Evolutionary conservation across 1,284 basidiomycete genomes (phyloP), one percentile per base, ranked within the genome.

Genomic region (Pseudozyma sp.): DNA sequence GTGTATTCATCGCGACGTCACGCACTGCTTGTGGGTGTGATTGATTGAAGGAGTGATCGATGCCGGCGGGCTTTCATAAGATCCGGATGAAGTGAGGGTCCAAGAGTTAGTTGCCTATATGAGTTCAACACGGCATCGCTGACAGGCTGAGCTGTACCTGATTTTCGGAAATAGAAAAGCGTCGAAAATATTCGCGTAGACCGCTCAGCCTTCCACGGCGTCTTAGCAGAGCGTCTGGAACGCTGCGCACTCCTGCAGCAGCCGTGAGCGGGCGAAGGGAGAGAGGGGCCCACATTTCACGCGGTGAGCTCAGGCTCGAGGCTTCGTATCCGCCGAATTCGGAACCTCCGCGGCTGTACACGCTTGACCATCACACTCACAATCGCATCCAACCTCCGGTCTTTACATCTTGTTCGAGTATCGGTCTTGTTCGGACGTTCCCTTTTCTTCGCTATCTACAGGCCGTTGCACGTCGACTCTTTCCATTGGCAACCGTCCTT

Each of bases 271-370:
- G 24, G 24, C 24, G 24, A 24, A 24, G 24, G 24, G 24, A 24
- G 24, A 24, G 24, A 24, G 24, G 24, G 24, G 24, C 24, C 24
- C 24, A 24, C 24, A 24, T 24, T 24, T 24, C 24, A 24, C 24
- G 24, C 24, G 24, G 24, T 24, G 24, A 24, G 24, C 24, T 24
- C 24, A 24, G 24, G 24, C 24, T 24, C 24, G 24, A 24, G 24
- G 24, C 24, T 24, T 24, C 17, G 43, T 19, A 44, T 44, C 43
- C 19, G 43, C 8, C 35, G 35, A 44, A n/a, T 59, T 53, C 35
- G 43, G 33, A 40, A 56, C 54, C 51, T 68, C 58, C 59, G 59
- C 65, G 65, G 45, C 19, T 54, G 37, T 24, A 1, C 24, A 24
- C 33, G 39, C 19, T 57, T 43, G 7, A 61, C 57, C 54, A 62